Evolutionary conservation across 208 protist genomes (phyloP), one percentile per base, ranked within the genome.

Genomic region (Crithidia bombi): DNA sequence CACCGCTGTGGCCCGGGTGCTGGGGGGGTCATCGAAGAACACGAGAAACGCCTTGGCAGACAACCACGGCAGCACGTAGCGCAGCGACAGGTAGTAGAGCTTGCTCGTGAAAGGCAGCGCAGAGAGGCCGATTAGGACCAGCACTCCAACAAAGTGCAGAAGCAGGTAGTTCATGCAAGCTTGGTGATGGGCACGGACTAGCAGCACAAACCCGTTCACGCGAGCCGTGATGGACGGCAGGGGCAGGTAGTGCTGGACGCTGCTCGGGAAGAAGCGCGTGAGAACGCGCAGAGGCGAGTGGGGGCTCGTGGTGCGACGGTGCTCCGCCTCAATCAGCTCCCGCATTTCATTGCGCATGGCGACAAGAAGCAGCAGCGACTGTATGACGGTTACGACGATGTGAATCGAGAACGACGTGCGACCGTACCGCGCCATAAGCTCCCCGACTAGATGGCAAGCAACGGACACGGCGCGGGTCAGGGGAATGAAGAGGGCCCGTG

Each of bases 291-390:
- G 28, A 47, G 55, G 65, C 12, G 47, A 58, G 54, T 32, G 68
- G 3, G 19, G 59, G 17, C 26, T 10, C 30, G 33, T 12, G 33
- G 38, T 32, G 19, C 54, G 54, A 7, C 21, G 32, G 21, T 21
- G 39, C 64, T 69, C 70, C 35, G 54, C 56, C 32, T 49, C 58
- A 26, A 85, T 65, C 19, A 85, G 47, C n/a, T 79, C 67, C 10
- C 54, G 11, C 50, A 95, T 72, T 43, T 93, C 85, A 44, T 92
- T 91, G 3, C 85, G 83, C 75, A 95, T 75, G 26, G 78, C 86
- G 36, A 90, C 41, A 14, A 89, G 47, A 47, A 93, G 79, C 56
- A 92, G 47, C 36, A 66, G 49, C 19, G 83, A 91, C 71, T 95
- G 90, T 30, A 88, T n/a, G 14, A 92, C 28, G 6, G 65, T 68